Base-by-base conservation (phyloP, 169 alveolate species). In the Neospora caninum region DNA sequence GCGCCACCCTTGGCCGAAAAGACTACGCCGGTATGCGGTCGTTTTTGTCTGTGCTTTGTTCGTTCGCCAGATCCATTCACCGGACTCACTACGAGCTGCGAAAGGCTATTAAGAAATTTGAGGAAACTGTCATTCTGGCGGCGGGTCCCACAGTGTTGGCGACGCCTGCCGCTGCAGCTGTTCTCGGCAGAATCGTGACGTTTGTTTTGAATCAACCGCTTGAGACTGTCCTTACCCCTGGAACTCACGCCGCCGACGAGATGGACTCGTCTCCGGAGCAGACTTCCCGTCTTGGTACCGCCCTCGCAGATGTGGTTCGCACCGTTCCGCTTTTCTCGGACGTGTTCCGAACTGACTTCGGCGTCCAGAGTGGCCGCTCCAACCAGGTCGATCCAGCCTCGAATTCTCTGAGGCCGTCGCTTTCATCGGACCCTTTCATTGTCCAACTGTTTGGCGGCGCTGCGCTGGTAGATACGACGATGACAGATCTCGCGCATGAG, bases 41-140 rank as follows among this genome's bases (percentile, higher is more conserved):
- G n/a, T n/a, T n/a, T n/a, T n/a, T n/a, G 58, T 49, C 13, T 13
- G 18, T n/a, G 49, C 27, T 2, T 38, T n/a, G 39, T 78, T 16
- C 27, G 22, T 78, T 78, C 31, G 49, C 16, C 95, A 93, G 95
- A 70, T 80, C 95, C 10, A 92, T 93, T 4, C 91, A 80, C 54
- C 94, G 83, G 87, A 58, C 91, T 0, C 96, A 94, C 89, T 78
- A 58, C 41, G 94, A 94, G 89, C 92, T 94, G 54, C 80, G 92
- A 36, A 94, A 94, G 64, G 93, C 67, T 67, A 54, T 92, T 25
- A 87, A 45, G 20, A 39, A 45, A 22, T 94, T 64, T 53, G 96
- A 94, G 70, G 95, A 58, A 43, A 73, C 64, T 20, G 58, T 94
- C 42, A 70, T 70, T 82, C 91, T 69, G 80, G 93, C 93, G 41